Evolutionary conservation across 805 yeast species (phyloP), one percentile per base, ranked within the genome.

Genomic region (Scheffersomyces lignosus): DNA sequence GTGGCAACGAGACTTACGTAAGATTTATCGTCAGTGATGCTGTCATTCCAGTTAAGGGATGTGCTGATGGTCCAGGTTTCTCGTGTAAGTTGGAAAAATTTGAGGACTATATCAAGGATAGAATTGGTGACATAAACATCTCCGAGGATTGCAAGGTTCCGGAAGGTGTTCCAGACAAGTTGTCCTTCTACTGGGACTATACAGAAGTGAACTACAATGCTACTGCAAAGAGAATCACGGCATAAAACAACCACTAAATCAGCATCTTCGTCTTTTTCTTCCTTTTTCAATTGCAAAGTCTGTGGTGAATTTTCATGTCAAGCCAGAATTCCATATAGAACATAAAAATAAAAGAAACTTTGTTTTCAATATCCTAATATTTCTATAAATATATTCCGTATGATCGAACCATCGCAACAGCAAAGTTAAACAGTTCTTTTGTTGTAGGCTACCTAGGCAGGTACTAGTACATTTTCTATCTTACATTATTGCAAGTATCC

Each of bases 51-150:
- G 50, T 74, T 23, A 67, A 68, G 15, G 48, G 52, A 25, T 77
- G 82, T 52, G 60, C 66, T 28, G 53, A 60, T 29, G 83, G 83
- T 3, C 83, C 83, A 7, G 80, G 80, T 1, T 75, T 66, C 52
- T 62, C 73, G 26, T 68, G 81, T 53, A 35, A 41, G 18, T 38
- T 51, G 33, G 43, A 52, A 5, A 60, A 60, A 27, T 70, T 48
- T 44, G 58, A 56, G 40, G 39, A 49, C 3, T 59, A 60, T 39
- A 50, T 67, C 32, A 41, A 49, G 28, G 40, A 45, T 18, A 56
- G 64, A 46, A 42, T 65, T 31, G 48, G 42, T 9, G 60, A 54
- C 24, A 46, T 49, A 33, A 48, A 59, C 43, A 59, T 52, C 39
- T 46, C 41, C 20, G 48, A 55, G 28, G 54, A 49, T 31, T 67